Conservation (phyloP, 352 stramenopile species). For the Globisporangium splendens region DNA sequence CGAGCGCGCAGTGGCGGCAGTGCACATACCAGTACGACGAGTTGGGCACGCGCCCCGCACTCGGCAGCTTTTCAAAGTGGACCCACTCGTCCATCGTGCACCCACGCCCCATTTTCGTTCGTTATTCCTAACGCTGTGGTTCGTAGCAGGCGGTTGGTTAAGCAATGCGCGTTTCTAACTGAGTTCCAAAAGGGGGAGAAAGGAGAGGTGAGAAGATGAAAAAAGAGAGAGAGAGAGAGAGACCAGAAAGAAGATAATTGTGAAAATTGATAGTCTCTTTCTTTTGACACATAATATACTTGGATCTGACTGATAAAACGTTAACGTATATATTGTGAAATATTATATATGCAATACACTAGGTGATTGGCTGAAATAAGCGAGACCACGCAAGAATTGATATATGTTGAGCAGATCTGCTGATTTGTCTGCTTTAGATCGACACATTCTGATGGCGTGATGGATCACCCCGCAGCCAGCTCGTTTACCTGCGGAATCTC, state of each 20-base stretch:
- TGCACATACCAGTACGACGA: constrained; percentile 82
- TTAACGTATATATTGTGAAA: not conserved
- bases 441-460: not conserved
- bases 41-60: constrained; percentile 66
- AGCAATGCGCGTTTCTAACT: not conserved
- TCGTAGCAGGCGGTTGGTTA: not conserved
- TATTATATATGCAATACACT: not conserved
- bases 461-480: not conserved
- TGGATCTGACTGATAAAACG: not conserved
- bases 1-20: constrained; percentile 66
- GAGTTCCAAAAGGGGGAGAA: not conserved
- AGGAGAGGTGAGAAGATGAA: not conserved
- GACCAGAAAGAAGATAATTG: no score
- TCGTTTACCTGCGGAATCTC: not conserved
- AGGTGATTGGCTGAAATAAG: not conserved
- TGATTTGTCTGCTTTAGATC: not conserved
- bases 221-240: not conserved
- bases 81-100: constrained; percentile 82
- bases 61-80: constrained; percentile 70
- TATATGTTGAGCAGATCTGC: not conserved
- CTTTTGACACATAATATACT: not conserved
- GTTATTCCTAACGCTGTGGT: not conserved
- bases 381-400: not conserved
- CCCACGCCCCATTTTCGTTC: constrained; percentile 47
- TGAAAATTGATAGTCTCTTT: not conserved